Conservation (phyloP, 2,329 filamentous ascomycete genomes). For the Fusarium sacchari region DNA sequence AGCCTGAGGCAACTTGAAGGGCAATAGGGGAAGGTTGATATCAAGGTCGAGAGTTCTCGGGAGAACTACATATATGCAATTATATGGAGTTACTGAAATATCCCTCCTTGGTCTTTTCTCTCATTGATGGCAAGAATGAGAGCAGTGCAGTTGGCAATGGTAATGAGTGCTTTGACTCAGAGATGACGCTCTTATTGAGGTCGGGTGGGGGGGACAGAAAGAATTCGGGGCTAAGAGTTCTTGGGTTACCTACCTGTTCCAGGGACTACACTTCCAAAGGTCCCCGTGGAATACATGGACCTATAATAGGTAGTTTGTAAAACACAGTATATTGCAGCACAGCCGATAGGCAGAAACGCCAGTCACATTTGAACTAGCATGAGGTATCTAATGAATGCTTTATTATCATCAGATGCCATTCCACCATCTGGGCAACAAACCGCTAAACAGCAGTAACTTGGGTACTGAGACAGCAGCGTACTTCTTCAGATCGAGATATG, state of each 20-base stretch:
- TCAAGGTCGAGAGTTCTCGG: not conserved
- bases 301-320: not conserved
- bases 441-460: not conserved
- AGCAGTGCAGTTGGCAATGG: constrained; percentile 4
- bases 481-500: not conserved
- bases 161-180: constrained; percentile 27
- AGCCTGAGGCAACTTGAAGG: not conserved
- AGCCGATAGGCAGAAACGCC: not conserved
- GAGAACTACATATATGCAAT: not conserved
- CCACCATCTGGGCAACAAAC: not conserved
- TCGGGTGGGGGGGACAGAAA: constrained; percentile 28
- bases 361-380: not conserved
- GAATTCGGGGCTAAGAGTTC: constrained; percentile 13
- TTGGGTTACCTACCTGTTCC: not conserved
- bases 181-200: constrained; percentile 32
- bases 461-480: not conserved
- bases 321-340: not conserved
- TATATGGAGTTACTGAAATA: not conserved
- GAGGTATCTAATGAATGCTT: not conserved
- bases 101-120: not conserved
- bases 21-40: not conserved
- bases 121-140: not conserved
- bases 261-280: not conserved
- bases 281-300: not conserved
- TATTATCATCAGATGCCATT: not conserved